Evolutionary conservation across 352 stramenopile genomes (phyloP).

Genomic region (Phytopythium delawarense): DNA sequence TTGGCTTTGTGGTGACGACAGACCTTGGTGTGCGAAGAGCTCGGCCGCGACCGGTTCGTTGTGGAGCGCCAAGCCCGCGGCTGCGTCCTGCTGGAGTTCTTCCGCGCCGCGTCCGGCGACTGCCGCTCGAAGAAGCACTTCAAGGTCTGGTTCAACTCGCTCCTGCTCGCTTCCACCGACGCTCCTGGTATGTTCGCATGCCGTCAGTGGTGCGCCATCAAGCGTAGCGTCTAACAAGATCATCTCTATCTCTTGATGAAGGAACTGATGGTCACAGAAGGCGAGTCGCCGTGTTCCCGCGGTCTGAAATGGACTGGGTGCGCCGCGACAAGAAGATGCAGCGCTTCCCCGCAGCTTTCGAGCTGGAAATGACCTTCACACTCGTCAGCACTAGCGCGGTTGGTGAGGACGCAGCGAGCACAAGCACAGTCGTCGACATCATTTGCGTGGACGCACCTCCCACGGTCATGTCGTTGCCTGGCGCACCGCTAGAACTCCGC

Average conservation of each 20-base stretch:
- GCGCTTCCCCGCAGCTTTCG: constrained; percentile 54
- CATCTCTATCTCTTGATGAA: not conserved
- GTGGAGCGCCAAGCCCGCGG: constrained; percentile 40
- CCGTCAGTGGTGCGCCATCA: not conserved
- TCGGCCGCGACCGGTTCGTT: constrained; percentile 44
- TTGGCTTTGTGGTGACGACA: constrained; percentile 1
- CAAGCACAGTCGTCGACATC: constrained; percentile 3
- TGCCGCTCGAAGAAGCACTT: constrained; percentile 60
- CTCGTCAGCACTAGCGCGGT: not conserved
- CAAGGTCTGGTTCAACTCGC: constrained; percentile 73
- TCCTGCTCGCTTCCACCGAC: constrained; percentile 20
- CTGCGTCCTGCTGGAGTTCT: constrained; percentile 62
- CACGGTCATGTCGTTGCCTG: not conserved
- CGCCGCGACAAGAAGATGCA: constrained; percentile 56
- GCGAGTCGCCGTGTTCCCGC: constrained; percentile 29
- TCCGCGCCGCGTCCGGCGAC: constrained; percentile 24
- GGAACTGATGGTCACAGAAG: not conserved
- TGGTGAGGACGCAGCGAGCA: not conserved
- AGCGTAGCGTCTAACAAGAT: not conserved
- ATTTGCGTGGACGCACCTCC: not conserved
- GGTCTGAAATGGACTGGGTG: constrained; percentile 64
- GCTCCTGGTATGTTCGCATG: not conserved
- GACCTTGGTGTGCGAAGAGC: constrained; percentile 40
- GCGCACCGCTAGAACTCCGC: not conserved
- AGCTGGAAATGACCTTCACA: constrained; percentile 46